These are phyloP conservation scores for Saccharomycopsis amapae DNA, from an alignment of 805 yeast genomes.

Conservation along the genomic window DNA sequence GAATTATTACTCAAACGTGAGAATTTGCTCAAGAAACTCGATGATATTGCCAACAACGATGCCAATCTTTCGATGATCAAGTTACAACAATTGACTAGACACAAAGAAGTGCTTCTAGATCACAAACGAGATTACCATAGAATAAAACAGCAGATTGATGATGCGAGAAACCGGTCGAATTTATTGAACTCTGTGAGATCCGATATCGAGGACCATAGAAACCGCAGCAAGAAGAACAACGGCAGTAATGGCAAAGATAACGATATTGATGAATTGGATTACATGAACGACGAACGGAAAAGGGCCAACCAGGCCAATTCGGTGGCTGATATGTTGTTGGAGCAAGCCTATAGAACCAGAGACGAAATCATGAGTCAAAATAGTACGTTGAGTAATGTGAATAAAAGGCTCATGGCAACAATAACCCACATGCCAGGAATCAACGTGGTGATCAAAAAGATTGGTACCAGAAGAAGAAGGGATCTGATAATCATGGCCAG, in stretches of 20 bases:
- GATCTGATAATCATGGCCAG: slow-evolving; percentile 79
- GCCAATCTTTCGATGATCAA: slow-evolving; percentile 61
- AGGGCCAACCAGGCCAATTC: slow-evolving; percentile 67
- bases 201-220: slow-evolving; percentile 67
- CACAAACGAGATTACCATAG: slow-evolving; percentile 58
- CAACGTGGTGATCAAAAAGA: slow-evolving; percentile 63
- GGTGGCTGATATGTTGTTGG: slow-evolving; percentile 70
- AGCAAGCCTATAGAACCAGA: slow-evolving; percentile 84
- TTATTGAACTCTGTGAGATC: slow-evolving; percentile 67
- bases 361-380: slow-evolving; percentile 78
- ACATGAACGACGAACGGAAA: slow-evolving; percentile 68
- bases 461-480: slow-evolving; percentile 82
- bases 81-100: slow-evolving; percentile 75
- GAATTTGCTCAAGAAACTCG: slow-evolving; percentile 14
- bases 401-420: slow-evolving; percentile 51
- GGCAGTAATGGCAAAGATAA: slow-evolving; percentile 24
- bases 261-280: slow-evolving; percentile 49
- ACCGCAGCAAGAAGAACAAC: slow-evolving; percentile 29
- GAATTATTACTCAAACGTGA: slow-evolving; percentile 14
- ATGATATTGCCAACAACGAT: slow-evolving; percentile 39
- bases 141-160: slow-evolving; percentile 50
- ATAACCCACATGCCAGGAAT: slow-evolving; percentile 77
- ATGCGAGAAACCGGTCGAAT: slow-evolving; percentile 72
- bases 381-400: slow-evolving; percentile 53
- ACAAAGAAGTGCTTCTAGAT: slow-evolving; percentile 66